phyloP scores from a whole-genome alignment of 495 filamentous ascomycete genomes.

The Thermochaetoides thermophila region DNA sequence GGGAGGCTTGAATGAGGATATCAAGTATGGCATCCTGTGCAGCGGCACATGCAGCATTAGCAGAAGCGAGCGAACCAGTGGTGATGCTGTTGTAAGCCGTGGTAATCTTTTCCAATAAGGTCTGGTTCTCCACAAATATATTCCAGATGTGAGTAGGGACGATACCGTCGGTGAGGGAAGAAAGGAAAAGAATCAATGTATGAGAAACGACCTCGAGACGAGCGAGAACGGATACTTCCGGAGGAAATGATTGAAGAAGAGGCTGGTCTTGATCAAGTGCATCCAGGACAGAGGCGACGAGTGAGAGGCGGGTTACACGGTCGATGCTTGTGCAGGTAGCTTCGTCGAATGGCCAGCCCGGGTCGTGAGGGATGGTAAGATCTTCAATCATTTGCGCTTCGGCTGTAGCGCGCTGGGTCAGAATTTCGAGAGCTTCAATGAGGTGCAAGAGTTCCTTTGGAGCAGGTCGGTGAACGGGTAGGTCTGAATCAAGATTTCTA shows the following conservation, averaged over 20 bases:
- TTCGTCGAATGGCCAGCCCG: constrained; percentile 65
- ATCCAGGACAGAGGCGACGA: constrained; percentile 36
- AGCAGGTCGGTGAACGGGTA: constrained; percentile 32
- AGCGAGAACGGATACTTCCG: constrained; percentile 43
- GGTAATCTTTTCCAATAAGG: too few species aligned
- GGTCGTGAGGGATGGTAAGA: constrained; percentile 39
- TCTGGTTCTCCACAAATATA: too few species aligned
- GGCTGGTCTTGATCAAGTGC: constrained; percentile 53
- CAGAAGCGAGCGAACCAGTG: not conserved
- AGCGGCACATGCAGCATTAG: constrained; percentile 28
- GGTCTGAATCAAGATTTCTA: too few species aligned
- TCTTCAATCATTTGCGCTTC: constrained; percentile 70
- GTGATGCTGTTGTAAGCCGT: constrained; percentile 19
- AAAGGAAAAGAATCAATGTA: constrained; percentile 54
- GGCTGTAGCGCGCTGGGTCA: constrained; percentile 59
- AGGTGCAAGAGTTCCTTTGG: constrained; percentile 79
- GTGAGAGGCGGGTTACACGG: constrained; percentile 12
- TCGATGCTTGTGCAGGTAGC: constrained; percentile 19
- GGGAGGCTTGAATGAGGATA: constrained; percentile 49
- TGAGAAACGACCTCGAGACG: constrained; percentile 56
- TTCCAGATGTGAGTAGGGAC: constrained; percentile 55
- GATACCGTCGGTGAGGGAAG: constrained; percentile 58
- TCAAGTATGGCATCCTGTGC: constrained; percentile 44
- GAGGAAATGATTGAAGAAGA: constrained; percentile 41
- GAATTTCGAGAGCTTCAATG: constrained; percentile 64